phyloP scores from a whole-genome alignment of 345 rosid species.

The Acer yangbiense region DNA sequence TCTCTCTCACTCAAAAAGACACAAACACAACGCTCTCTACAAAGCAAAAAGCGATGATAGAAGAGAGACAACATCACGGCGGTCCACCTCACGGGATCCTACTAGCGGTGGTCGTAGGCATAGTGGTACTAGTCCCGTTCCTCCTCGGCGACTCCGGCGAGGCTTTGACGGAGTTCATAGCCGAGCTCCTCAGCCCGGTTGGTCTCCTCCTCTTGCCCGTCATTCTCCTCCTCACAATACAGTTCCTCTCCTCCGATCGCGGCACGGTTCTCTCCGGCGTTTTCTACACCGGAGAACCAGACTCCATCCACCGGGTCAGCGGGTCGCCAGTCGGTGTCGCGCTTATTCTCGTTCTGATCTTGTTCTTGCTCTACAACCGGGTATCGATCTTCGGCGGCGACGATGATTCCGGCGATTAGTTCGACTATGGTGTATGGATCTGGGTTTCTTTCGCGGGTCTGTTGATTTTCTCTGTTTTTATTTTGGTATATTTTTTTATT shows the following conservation, averaged over 20 bases:
- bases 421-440: conserved; percentile 5
- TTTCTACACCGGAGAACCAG: conserved; percentile 69
- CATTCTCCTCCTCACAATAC: conserved; percentile 69
- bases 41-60: conserved; percentile 23
- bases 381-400: conserved; percentile 81
- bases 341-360: conserved; percentile 54
- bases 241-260: conserved; percentile 82
- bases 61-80: conserved; percentile 37
- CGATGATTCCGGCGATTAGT: conserved; percentile 57
- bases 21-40: background rate
- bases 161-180: conserved; percentile 68
- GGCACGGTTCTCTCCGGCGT: conserved; percentile 58
- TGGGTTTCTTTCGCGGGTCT: background rate
- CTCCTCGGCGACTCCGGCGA: conserved; percentile 76
- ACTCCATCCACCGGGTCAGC: conserved; percentile 64
- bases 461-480: background rate
- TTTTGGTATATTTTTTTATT: too few relatives aligned
- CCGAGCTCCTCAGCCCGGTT: conserved; percentile 76
- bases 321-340: conserved; percentile 85
- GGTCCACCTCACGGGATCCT: conserved; percentile 78
- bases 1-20: too few relatives aligned
- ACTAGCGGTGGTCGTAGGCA: conserved; percentile 61
- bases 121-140: conserved; percentile 67
- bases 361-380: conserved; percentile 71
- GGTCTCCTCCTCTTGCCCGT: conserved; percentile 82